A percentile compares a stretch with the other conserved stretches of the same genome.
phyloP scores from a whole-genome alignment of 257 asterid genomes.

The Ehretia macrophylla region DNA sequence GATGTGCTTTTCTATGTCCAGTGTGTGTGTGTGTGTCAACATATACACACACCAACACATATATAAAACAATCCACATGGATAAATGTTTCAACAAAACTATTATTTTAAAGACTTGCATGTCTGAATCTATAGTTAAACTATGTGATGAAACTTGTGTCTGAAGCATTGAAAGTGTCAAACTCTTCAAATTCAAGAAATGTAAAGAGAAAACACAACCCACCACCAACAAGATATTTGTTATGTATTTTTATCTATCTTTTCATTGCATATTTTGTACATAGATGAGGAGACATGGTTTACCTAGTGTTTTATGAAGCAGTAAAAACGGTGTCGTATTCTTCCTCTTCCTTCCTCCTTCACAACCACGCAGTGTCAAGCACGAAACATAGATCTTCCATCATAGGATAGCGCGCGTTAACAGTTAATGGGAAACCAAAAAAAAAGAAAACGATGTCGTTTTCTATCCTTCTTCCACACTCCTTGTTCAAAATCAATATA shows the following conservation, averaged over 20 bases:
- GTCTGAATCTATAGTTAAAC: no score
- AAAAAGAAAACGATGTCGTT: no score
- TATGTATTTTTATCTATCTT: no score
- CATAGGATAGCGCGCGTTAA: slow-evolving; percentile 21
- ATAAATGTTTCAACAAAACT: neutral
- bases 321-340: slow-evolving; percentile 32
- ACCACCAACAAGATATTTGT: neutral
- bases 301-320: slow-evolving; percentile 15
- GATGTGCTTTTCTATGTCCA: neutral
- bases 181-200: slow-evolving; percentile 39
- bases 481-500: slow-evolving; percentile 13
- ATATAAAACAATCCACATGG: neutral
- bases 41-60: slow-evolving; percentile 12
- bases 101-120: neutral
- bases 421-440: no score
- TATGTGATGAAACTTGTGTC: slow-evolving; percentile 33
- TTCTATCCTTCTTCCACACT: neutral
- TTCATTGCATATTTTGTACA: slow-evolving; percentile 2
- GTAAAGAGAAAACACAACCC: slow-evolving; percentile 8
- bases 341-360: slow-evolving; percentile 29
- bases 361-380: slow-evolving; percentile 65
- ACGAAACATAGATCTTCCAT: slow-evolving; percentile 67
- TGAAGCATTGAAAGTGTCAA: slow-evolving; percentile 43
- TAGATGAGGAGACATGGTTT: slow-evolving; percentile 27
- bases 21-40: slow-evolving; percentile 6